These are phyloP conservation scores for Cryptococcus amylolentus DNA, from an alignment of 1,284 basidiomycete species.

Conservation along the genomic window DNA sequence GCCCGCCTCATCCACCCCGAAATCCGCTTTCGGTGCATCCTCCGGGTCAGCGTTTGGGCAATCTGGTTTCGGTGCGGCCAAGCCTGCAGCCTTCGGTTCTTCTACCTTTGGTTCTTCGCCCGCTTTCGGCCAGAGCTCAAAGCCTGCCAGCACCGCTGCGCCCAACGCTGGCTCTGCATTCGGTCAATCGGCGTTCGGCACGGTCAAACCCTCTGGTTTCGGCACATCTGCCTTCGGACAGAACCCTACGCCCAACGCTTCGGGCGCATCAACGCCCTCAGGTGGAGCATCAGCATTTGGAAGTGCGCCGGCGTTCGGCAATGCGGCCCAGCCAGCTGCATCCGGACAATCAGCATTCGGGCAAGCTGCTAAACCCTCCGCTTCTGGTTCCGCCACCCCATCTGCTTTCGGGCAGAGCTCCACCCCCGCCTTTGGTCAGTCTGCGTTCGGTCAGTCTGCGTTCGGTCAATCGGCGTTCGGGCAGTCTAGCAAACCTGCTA, in stretches of 20 bases:
- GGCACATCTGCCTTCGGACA: slow-evolving; percentile 26
- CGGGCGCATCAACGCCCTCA: background rate
- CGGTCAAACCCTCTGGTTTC: slow-evolving; percentile 21
- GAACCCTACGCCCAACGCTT: background rate
- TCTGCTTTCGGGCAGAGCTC: slow-evolving; percentile 9
- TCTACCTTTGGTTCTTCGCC: background rate
- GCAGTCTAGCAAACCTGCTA: slow-evolving; percentile 19
- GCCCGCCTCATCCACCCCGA: slow-evolving; percentile 6
- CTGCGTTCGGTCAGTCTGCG: slow-evolving; percentile 12
- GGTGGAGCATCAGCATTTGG: background rate
- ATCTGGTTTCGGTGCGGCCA: background rate
- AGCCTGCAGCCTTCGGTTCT: background rate
- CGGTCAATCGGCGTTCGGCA: slow-evolving; percentile 18
- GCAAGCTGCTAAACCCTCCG: slow-evolving; percentile 11
- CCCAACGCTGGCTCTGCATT: slow-evolving; percentile 13
- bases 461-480: slow-evolving; percentile 27
- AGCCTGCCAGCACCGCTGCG: slow-evolving; percentile 3
- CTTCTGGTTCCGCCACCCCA: slow-evolving; percentile 6
- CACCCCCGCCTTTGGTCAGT: too few species aligned
- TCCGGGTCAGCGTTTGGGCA: background rate
- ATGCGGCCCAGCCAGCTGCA: background rate
- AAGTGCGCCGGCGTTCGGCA: slow-evolving; percentile 1
- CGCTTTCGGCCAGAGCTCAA: background rate
- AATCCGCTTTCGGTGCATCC: slow-evolving; percentile 14
- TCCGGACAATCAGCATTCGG: slow-evolving; percentile 30